Percentiles rank a stretch among this genome's conserved stretches.
Evolutionary conservation across 306 rosid genomes (phyloP).

Genomic region (Vigna trinervia): DNA sequence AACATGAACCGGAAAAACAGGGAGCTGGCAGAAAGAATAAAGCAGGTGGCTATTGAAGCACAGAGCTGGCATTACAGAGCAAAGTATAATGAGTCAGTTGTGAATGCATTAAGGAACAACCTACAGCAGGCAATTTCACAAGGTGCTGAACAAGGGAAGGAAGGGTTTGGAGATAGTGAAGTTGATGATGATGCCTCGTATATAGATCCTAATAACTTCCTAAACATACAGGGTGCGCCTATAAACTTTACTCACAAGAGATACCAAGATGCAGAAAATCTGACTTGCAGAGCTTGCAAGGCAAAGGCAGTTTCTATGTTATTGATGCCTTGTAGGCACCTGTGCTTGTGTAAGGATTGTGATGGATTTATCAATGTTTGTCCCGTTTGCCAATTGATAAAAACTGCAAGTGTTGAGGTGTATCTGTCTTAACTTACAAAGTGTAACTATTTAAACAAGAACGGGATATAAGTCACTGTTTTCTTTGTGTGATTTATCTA

Average conservation of each 20-base stretch:
- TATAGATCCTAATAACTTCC: conserved; percentile 67
- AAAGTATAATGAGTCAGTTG: conserved; percentile 84
- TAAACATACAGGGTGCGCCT: conserved; percentile 47
- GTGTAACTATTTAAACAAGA: conserved; percentile 24
- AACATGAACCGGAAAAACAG: conserved; percentile 73
- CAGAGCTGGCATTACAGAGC: conserved; percentile 90
- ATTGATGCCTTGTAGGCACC: conserved; percentile 93
- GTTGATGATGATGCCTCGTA: conserved; percentile 77
- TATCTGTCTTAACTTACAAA: conserved; percentile 63
- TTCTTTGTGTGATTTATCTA: conserved; percentile 40
- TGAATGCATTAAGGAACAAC: conserved; percentile 73
- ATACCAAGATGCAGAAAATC: conserved; percentile 51
- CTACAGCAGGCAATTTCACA: conserved; percentile 89
- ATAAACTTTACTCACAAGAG: conserved; percentile 48
- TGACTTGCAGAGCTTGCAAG: conserved; percentile 75
- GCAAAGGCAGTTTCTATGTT: conserved; percentile 80
- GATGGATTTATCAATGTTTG: conserved; percentile 70
- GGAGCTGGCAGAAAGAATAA: conserved; percentile 83
- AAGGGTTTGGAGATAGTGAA: conserved; percentile 96
- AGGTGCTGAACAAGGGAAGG: conserved; percentile 88
- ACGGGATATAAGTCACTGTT: conserved; percentile 38
- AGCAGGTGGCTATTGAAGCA: conserved; percentile 78
- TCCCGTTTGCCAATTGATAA: conserved; percentile 79
- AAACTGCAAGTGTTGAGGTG: conserved; percentile 76
- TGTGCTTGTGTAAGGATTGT: conserved; percentile 89